phyloP scores from a whole-genome alignment of 208 protist genomes.

The Sergeia podlipaevii region DNA sequence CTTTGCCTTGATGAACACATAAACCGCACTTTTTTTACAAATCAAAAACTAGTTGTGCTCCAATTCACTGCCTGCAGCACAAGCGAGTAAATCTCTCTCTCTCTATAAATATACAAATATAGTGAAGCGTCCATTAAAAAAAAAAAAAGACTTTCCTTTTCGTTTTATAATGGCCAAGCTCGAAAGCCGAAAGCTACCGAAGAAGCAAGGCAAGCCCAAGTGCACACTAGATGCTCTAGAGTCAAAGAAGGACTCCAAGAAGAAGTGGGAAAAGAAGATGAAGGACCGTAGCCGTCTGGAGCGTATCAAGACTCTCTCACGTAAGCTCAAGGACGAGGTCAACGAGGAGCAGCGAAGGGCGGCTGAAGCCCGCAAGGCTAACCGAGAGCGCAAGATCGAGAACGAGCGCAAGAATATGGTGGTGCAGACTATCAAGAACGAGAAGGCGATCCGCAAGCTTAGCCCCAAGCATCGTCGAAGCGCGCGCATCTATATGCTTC shows the following conservation, averaged over 20 bases:
- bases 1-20: neutral
- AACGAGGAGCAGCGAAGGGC: slow-evolving; percentile 77
- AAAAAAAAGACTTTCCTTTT: too few relatives aligned
- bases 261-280: slow-evolving; percentile 82
- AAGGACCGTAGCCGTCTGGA: slow-evolving; percentile 58
- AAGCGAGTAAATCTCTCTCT: too few relatives aligned
- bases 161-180: slow-evolving; percentile 43
- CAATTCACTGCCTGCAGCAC: too few relatives aligned
- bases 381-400: slow-evolving; percentile 68
- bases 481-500: slow-evolving; percentile 87
- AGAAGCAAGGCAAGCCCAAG: slow-evolving; percentile 50
- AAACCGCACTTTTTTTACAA: neutral
- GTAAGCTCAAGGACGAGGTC: slow-evolving; percentile 78
- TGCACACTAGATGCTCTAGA: slow-evolving; percentile 31
- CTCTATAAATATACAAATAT: neutral
- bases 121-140: neutral
- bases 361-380: slow-evolving; percentile 75
- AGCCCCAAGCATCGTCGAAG: slow-evolving; percentile 86
- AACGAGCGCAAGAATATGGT: slow-evolving; percentile 92
- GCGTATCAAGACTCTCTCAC: slow-evolving; percentile 57
- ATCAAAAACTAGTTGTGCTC: too few relatives aligned
- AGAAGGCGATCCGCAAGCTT: slow-evolving; percentile 84
- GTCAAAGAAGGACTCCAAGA: slow-evolving; percentile 43
- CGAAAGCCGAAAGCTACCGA: slow-evolving; percentile 63
- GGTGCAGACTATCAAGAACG: slow-evolving; percentile 89